A percentile compares a stretch with the other conserved stretches of the same genome.
phyloP scores from a whole-genome alignment of 2,329 filamentous ascomycete genomes.

The Gnomoniopsis smithogilvyi region DNA sequence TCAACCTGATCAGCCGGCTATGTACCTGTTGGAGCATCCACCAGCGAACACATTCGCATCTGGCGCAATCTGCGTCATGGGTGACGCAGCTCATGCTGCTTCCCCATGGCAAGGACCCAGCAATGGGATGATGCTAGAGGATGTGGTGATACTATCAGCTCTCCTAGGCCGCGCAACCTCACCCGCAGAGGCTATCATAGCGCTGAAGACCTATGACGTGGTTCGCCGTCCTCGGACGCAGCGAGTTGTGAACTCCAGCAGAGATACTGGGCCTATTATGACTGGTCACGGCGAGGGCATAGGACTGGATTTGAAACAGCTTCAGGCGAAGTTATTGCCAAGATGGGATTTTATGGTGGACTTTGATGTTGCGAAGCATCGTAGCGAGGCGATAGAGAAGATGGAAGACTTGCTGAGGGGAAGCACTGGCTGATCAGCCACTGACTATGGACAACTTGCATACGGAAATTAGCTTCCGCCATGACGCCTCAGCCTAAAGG shows the following conservation, averaged over 20 bases:
- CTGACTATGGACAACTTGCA: too few species aligned
- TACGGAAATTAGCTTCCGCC: too few species aligned
- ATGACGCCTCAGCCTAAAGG: too few species aligned
- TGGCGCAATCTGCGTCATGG: constrained; percentile 20
- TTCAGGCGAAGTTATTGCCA: not conserved
- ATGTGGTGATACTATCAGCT: not conserved
- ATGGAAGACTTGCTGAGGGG: too few species aligned
- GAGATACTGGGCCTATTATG: not conserved
- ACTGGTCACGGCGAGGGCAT: not conserved
- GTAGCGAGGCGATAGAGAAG: not conserved
- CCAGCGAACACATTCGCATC: constrained; percentile 20
- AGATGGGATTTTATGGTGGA: constrained; percentile 6
- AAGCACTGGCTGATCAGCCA: too few species aligned
- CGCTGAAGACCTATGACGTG: not conserved
- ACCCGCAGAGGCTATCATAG: not conserved
- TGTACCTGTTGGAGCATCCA: constrained; percentile 25
- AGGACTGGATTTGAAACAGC: not conserved
- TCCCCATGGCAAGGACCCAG: constrained; percentile 3
- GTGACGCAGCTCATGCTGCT: constrained; percentile 17
- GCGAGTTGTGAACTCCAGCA: constrained; percentile 3
- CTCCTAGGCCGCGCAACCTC: not conserved
- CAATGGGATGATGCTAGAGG: constrained; percentile 3
- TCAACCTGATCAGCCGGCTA: constrained; percentile 18
- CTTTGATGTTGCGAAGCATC: not conserved
- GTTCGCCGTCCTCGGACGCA: constrained; percentile 5